These are phyloP conservation scores for Rosa chinensis DNA, from an alignment of 306 rosid species.

Conservation along the genomic window DNA sequence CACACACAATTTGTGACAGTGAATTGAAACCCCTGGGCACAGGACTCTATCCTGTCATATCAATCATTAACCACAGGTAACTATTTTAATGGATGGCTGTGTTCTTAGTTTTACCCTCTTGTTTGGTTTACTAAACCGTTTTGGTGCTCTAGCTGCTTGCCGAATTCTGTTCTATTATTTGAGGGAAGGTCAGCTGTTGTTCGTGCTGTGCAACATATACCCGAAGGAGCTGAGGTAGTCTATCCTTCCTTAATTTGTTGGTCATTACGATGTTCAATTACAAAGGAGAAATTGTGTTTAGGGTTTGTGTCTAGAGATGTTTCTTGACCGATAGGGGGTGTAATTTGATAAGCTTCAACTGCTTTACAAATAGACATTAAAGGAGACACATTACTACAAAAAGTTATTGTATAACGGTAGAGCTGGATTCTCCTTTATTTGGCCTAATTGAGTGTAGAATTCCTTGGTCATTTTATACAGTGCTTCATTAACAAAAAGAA, in stretches of 20 bases:
- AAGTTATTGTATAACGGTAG: not conserved
- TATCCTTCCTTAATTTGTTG: slow-evolving; percentile 1
- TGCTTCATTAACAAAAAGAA: not conserved
- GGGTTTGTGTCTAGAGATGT: not conserved
- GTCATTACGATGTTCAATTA: not conserved
- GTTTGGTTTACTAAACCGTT: slow-evolving; percentile 33
- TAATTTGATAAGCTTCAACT: not conserved
- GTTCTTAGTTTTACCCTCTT: slow-evolving; percentile 18
- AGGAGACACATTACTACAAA: not conserved
- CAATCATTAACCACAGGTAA: slow-evolving; percentile 94
- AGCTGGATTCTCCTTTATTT: not conserved
- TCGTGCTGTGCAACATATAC: slow-evolving; percentile 73
- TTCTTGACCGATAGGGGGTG: not conserved
- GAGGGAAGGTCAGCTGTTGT: slow-evolving; percentile 77
- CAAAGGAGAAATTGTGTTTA: slow-evolving; percentile 9
- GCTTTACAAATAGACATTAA: not conserved
- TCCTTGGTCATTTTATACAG: not conserved
- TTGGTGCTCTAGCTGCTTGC: slow-evolving; percentile 58
- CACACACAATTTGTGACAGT: slow-evolving; percentile 89
- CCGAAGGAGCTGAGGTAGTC: slow-evolving; percentile 72
- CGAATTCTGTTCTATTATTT: slow-evolving; percentile 82
- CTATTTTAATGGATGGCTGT: slow-evolving; percentile 14
- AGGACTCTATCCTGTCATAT: slow-evolving; percentile 84
- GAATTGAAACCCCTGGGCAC: slow-evolving; percentile 92
- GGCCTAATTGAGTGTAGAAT: not conserved